A percentile compares a stretch with the other conserved stretches of the same genome.
These are phyloP conservation scores for Tremellales sp. DNA, from an alignment of 1,284 basidiomycete genomes.

Conservation along the genomic window DNA sequence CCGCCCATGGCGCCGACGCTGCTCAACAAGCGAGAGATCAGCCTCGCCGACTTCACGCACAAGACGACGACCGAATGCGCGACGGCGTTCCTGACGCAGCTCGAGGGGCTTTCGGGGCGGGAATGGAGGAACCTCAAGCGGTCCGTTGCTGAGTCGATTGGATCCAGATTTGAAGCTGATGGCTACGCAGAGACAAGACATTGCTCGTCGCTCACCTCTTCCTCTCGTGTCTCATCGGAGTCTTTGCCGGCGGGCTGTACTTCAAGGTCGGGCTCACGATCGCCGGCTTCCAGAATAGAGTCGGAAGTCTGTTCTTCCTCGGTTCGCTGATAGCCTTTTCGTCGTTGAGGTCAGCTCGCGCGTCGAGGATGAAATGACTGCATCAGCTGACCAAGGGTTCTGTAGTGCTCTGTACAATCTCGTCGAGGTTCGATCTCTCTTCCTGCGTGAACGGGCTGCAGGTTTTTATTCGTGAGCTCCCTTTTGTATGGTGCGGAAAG, in stretches of 20 bases:
- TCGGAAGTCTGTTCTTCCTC: constrained; percentile 88
- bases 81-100: constrained; percentile 78
- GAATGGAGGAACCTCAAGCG: constrained; percentile 77
- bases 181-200: constrained; percentile 63
- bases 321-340: constrained; percentile 83
- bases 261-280: constrained; percentile 73
- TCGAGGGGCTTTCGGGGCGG: constrained; percentile 69
- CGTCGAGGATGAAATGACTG: neutral
- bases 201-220: constrained; percentile 72
- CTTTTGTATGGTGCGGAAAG: neutral
- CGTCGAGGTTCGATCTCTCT: constrained; percentile 72
- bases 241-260: constrained; percentile 77
- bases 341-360: constrained; percentile 55
- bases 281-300: constrained; percentile 81
- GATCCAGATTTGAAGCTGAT: neutral
- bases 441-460: constrained; percentile 78
- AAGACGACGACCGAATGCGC: too few relatives aligned
- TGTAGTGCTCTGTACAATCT: constrained; percentile 73
- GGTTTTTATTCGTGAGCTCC: constrained; percentile 58
- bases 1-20: constrained; percentile 20
- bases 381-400: neutral
- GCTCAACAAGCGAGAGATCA: constrained; percentile 2
- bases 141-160: constrained; percentile 44
- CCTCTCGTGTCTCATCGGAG: constrained; percentile 66
- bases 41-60: neutral